Percentiles rank a stretch among this genome's conserved stretches.
Conservation (phyloP, 768 basidiomycete species). For the Hortiboletus campestris region DNA sequence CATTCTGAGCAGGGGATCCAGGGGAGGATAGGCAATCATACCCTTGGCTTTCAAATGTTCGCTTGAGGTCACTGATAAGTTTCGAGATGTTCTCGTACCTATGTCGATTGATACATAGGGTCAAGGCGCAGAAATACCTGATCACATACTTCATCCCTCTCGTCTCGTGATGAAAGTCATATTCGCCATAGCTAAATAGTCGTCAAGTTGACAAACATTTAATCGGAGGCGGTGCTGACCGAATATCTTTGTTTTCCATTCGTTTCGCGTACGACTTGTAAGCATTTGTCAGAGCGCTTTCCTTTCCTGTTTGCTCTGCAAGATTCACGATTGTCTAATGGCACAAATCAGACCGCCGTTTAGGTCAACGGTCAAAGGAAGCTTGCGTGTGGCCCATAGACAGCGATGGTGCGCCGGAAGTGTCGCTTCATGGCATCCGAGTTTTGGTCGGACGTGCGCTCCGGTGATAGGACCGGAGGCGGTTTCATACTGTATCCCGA, state of each 20-base stretch:
- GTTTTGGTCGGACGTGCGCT: slow-evolving; percentile 72
- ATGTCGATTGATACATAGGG: slow-evolving; percentile 3
- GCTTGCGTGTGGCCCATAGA: slow-evolving; percentile 79
- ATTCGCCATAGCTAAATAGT: slow-evolving; percentile 63
- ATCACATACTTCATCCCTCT: slow-evolving; percentile 84
- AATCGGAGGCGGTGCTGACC: slow-evolving; percentile 39
- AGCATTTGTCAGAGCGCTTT: slow-evolving; percentile 72
- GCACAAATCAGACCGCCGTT: slow-evolving; percentile 3
- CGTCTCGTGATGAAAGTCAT: slow-evolving; percentile 93
- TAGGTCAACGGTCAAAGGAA: background rate
- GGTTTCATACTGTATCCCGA: slow-evolving; percentile 86
- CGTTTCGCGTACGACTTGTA: slow-evolving; percentile 70
- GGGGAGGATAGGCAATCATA: slow-evolving; percentile 29
- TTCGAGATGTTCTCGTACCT: slow-evolving; percentile 91
- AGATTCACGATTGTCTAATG: slow-evolving; percentile 80
- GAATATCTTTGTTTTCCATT: slow-evolving; percentile 51
- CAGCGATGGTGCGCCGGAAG: slow-evolving; percentile 58
- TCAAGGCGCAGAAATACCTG: background rate
- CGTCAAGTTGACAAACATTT: background rate
- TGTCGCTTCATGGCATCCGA: slow-evolving; percentile 70
- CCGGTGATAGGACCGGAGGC: slow-evolving; percentile 70
- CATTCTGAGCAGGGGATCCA: background rate
- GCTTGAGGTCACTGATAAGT: slow-evolving; percentile 67
- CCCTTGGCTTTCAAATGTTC: slow-evolving; percentile 80
- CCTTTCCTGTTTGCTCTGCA: slow-evolving; percentile 88